A percentile compares a stretch with the other conserved stretches of the same genome.
These are phyloP conservation scores for Lichtheimia hyalospora DNA, from an alignment of 371 early-diverging fungal genomes.

Conservation along the genomic window DNA sequence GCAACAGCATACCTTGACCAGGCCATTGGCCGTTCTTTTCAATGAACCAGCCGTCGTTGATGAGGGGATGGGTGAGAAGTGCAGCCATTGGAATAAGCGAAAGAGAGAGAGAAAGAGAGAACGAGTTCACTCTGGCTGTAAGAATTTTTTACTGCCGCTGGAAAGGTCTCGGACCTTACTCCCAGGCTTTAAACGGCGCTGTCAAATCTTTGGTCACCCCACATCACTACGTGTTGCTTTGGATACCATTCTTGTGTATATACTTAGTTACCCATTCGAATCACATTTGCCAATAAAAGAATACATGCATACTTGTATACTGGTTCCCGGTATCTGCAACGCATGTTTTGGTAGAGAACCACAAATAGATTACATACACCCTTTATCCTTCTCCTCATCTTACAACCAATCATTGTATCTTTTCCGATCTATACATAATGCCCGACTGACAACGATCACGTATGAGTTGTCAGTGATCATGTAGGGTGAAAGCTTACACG, in stretches of 20 bases:
- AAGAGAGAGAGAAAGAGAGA: conserved; percentile 7
- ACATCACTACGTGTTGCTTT: neutral
- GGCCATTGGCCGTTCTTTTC: conserved; percentile 95
- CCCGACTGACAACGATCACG: too few relatives aligned
- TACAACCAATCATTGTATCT: too few relatives aligned
- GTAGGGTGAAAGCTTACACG: too few relatives aligned
- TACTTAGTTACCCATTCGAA: too few relatives aligned
- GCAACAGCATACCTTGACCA: conserved; percentile 76
- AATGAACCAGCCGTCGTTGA: conserved; percentile 94
- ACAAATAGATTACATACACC: too few relatives aligned
- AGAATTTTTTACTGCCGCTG: neutral
- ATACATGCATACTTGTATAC: too few relatives aligned
- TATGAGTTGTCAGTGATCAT: too few relatives aligned
- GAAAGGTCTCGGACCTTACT: neutral
- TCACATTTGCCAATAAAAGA: too few relatives aligned
- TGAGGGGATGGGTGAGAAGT: conserved; percentile 82
- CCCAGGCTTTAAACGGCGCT: conserved; percentile 1
- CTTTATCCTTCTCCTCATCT: too few relatives aligned
- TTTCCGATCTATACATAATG: too few relatives aligned
- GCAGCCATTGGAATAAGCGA: conserved; percentile 34
- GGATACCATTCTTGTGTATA: neutral
- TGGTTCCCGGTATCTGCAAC: too few relatives aligned
- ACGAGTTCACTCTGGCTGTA: conserved; percentile 1
- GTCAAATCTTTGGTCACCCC: neutral
- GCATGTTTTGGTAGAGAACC: too few relatives aligned